These are phyloP conservation scores for Cercospora sesami DNA, from an alignment of 2,329 filamentous ascomycete species.

Conservation along the genomic window DNA sequence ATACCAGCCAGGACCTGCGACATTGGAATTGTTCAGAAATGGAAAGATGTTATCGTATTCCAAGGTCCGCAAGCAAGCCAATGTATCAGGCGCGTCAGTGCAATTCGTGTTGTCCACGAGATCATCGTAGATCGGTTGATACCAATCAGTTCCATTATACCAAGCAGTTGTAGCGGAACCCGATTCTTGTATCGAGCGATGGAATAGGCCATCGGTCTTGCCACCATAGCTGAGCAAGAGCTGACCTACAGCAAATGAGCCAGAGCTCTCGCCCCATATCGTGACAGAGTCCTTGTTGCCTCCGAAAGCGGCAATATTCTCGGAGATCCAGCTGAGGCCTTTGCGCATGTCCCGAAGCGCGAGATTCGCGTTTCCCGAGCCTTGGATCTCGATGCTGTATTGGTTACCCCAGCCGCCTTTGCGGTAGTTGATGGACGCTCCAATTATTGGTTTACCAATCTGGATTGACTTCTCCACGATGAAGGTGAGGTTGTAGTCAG, in stretches of 20 bases:
- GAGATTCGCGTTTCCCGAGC: slow-evolving; percentile 54
- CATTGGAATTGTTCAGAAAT: slow-evolving; percentile 27
- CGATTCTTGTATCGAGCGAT: slow-evolving; percentile 49
- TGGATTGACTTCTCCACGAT: slow-evolving; percentile 52
- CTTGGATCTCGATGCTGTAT: slow-evolving; percentile 56
- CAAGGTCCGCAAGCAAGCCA: slow-evolving; percentile 62
- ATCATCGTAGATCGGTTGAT: slow-evolving; percentile 62
- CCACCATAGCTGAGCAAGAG: slow-evolving; percentile 49
- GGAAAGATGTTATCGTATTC: slow-evolving; percentile 31
- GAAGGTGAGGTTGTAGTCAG: slow-evolving; percentile 61
- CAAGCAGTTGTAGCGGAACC: slow-evolving; percentile 32
- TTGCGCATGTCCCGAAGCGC: slow-evolving; percentile 48
- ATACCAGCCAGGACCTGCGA: slow-evolving; percentile 39
- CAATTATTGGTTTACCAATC: slow-evolving; percentile 54
- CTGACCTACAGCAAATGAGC: slow-evolving; percentile 47
- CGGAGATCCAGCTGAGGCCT: slow-evolving; percentile 47
- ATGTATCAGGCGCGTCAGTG: slow-evolving; percentile 23
- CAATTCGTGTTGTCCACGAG: slow-evolving; percentile 49
- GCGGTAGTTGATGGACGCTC: slow-evolving; percentile 63
- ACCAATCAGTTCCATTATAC: slow-evolving; percentile 29
- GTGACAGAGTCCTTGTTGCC: slow-evolving; percentile 24
- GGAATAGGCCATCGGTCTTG: slow-evolving; percentile 51
- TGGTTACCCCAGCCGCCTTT: slow-evolving; percentile 70
- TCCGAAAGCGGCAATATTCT: slow-evolving; percentile 40
- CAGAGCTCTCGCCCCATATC: slow-evolving; percentile 38